A percentile compares a stretch with the other conserved stretches of the same genome.
phyloP scores from a whole-genome alignment of 768 basidiomycete species.

The Xanthoconium stramineum region DNA sequence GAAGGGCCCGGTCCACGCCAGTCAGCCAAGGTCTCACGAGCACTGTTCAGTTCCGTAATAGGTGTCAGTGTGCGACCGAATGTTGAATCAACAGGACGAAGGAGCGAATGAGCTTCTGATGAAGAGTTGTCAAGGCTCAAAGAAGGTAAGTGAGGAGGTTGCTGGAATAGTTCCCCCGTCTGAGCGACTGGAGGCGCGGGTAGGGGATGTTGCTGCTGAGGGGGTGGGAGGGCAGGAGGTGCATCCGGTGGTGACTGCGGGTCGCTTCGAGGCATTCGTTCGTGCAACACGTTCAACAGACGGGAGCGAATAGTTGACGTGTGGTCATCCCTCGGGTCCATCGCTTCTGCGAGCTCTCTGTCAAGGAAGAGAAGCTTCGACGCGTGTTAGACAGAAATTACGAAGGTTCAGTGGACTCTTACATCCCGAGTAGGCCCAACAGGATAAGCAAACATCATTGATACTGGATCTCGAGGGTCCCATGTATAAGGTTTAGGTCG shows the following conservation, averaged over 20 bases:
- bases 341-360: constrained; percentile 72
- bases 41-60: constrained; percentile 55
- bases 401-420: constrained; percentile 28
- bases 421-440: constrained; percentile 83
- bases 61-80: constrained; percentile 49
- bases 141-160: constrained; percentile 55
- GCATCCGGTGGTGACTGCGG: constrained; percentile 8
- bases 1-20: constrained; percentile 14
- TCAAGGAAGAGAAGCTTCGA: constrained; percentile 81
- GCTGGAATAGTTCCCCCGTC: constrained; percentile 6
- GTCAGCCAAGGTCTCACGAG: constrained; percentile 28
- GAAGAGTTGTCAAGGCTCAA: constrained; percentile 43
- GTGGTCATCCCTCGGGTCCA: constrained; percentile 76
- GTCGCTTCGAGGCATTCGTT: constrained; percentile 53
- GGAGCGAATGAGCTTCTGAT: constrained; percentile 7
- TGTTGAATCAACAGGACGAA: constrained; percentile 21
- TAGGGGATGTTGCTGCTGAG: constrained; percentile 28
- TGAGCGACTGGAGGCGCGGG: constrained; percentile 18
- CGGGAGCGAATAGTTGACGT: constrained; percentile 65
- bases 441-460: constrained; percentile 94
- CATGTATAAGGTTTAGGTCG: constrained; percentile 83
- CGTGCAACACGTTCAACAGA: constrained; percentile 58
- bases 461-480: constrained; percentile 79
- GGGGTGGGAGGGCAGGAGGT: constrained; percentile 20
- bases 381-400: constrained; percentile 14